Evolutionary conservation across 768 basidiomycete genomes (phyloP).

Genomic region (Podaxis carcinomalis): DNA sequence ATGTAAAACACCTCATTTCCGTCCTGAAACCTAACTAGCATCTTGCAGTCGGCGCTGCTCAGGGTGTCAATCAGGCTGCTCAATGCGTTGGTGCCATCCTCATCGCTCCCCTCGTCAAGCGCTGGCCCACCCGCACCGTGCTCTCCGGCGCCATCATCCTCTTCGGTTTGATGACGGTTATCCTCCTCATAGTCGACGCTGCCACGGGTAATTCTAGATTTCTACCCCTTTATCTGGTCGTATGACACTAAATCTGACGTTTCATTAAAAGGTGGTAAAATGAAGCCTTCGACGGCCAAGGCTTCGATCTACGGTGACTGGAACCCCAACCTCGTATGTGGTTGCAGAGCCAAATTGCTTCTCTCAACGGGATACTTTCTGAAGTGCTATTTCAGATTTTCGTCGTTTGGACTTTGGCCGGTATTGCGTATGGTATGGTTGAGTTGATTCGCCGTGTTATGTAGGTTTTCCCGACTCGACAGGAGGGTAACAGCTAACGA

Average conservation of each 20-base stretch:
- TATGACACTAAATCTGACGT: not conserved
- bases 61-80: slow-evolving; percentile 28
- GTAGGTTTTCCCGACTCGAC: slow-evolving; percentile 10
- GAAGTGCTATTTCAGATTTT: slow-evolving; percentile 19
- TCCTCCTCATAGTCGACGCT: slow-evolving; percentile 28
- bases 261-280: slow-evolving; percentile 19
- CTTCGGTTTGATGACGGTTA: slow-evolving; percentile 25
- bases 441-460: slow-evolving; percentile 31
- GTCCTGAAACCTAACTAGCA: not conserved
- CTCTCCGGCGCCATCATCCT: slow-evolving; percentile 21
- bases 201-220: slow-evolving; percentile 18
- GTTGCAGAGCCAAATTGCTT: not conserved
- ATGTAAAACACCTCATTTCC: not conserved
- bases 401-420: slow-evolving; percentile 28
- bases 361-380: not conserved
- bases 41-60: slow-evolving; percentile 25
- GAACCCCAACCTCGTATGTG: slow-evolving; percentile 24
- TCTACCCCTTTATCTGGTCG: not conserved
- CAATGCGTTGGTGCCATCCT: slow-evolving; percentile 31
- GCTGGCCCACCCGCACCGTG: slow-evolving; percentile 27
- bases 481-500: not conserved
- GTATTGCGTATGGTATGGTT: slow-evolving; percentile 31
- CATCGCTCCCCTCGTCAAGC: slow-evolving; percentile 27
- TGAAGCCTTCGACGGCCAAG: slow-evolving; percentile 19
- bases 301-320: slow-evolving; percentile 22